Base-by-base conservation (phyloP, 306 rosid species). In the Cyamopsis tetragonoloba region DNA sequence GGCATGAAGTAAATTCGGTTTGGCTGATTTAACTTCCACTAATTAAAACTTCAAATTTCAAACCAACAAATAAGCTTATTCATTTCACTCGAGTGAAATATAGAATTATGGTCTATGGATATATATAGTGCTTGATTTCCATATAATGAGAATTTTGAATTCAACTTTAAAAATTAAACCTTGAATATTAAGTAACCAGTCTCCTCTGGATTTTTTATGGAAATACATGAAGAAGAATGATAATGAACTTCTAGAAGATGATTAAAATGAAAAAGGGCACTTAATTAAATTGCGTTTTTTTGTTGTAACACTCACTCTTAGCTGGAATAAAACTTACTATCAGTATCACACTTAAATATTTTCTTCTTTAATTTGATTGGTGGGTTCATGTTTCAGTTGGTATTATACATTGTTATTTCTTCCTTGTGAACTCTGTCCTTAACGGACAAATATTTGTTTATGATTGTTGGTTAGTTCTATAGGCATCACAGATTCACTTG, bases 1-100 rank as follows among this genome's bases (percentile, higher is more conserved):
- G 56, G 57, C 32, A 24, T 76, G 76, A 68, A 76, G 71, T 24
- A 68, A 48, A 57, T 9, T 47, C 10, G 13, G 4, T 49, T 49
- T 27, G 22, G 41, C 20, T 14, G 3, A 68, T 9, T 27, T 55
- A 53, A 7, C 22, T 18, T 43, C 55, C 27, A n/a, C 51, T 9
- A n/a, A n/a, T 24, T 75, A 43, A 9, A 68, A 48, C 12, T 50
- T 49, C 42, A 62, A 62, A 70, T 38, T n/a, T n/a, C n/a, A n/a
- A n/a, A n/a, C n/a, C n/a, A n/a, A n/a, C 54, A 70, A 7, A 24
- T 20, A 42, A 69, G 18, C 43, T 28, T 1, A 9, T 42, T 62
- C 22, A 31, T 76, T 15, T 50, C 28, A 47, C 23, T 61, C n/a
- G 43, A 47, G 69, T 64, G 69, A 37, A 54, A 53, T 35, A 18